Evolutionary conservation across 2,329 filamentous ascomycete genomes (phyloP), one percentile per base, ranked within the genome.

Genomic region (Hortaea werneckii): DNA sequence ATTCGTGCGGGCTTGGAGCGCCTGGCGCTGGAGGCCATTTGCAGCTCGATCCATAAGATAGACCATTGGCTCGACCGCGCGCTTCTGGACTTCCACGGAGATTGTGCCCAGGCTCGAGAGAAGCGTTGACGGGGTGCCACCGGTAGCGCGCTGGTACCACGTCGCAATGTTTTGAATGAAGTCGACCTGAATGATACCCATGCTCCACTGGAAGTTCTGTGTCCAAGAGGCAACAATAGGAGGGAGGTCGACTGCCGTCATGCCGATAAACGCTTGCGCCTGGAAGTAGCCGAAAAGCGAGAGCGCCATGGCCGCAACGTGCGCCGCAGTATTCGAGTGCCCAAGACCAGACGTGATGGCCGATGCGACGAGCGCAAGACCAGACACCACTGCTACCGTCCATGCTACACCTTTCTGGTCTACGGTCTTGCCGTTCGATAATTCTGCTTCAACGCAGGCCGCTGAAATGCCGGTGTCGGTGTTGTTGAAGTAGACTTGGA

Each of bases 231-330:
- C 77, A 44, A 94, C 90, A 50, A 95, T 85, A 0, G 90, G 90
- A 7, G 90, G 90, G 44, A 95, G 77, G 40, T 76, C 74, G 10
- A 95, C 83, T 13, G 83, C 79, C 44, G 83, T 86, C 67, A 95
- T 82, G 52, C 89, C 89, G 58, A 95, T 75, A 66, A 95, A 87
- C 27, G 90, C 89, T 67, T 95, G 89, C 4, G 87, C 81, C 68
- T 96, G 90, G 75, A 95, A 95, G 68, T 92, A 95, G 50, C 84
- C 80, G 63, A 95, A 94, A 29, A 96, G 80, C n/a, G 89, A 92
- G 51, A 95, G 77, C 3, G 90, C 87, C 61, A 94, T 95, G 45
- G 89, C 85, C 45, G 90, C 90, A 52, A 96, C 86, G 67, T 96
- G 90, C 42, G 90, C 88, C 40, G 90, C 89, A 5, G 90, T 90